Base-by-base conservation (phyloP, 768 basidiomycete species). In the Suillus brevipes region DNA sequence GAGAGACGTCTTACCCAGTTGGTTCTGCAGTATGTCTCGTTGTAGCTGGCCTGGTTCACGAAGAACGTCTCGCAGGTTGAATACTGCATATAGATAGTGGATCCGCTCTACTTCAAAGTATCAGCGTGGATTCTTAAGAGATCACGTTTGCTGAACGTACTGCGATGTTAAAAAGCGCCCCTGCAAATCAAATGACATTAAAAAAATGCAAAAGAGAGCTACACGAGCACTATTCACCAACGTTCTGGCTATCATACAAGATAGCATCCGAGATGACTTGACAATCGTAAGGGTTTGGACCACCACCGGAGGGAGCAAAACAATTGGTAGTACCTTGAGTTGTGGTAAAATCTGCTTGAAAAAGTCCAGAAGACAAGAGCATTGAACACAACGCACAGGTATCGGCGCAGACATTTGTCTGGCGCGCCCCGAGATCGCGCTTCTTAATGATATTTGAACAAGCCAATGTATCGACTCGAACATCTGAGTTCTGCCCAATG, bases 191-290 rank as follows among this genome's bases (percentile, higher is more conserved):
- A 16, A 40, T 25, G 37, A 3, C 14, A 37, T 58, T 25, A 40
- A 23, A n/a, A 37, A 37, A 23, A 14, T 7, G 34, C 37, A 20
- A 36, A 55, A 34, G 13, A 10, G n/a, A 37, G 12, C 23, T 57
- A 14, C 4, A 25, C 9, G 10, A 34, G 49, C 14, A 43, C 6
- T 28, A 73, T 74, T 16, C 53, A 77, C 82, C 82, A 36, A 77
- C 74, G 69, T 84, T 83, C 74, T 84, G 76, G 61, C 78, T 78
- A 66, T 82, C 80, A 66, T 76, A 86, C 4, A 77, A 75, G 64
- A 84, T 67, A 6, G 83, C 83, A 62, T 84, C 82, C 6, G 82
- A 78, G 64, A 86, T 84, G 60, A 84, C 74, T 70, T 79, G 73
- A 66, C 81, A 84, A 23, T 85, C 82, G 64, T 80, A 79, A 4